These are phyloP conservation scores for Starmerella apicola DNA, from an alignment of 805 yeast genomes.

Conservation along the genomic window DNA sequence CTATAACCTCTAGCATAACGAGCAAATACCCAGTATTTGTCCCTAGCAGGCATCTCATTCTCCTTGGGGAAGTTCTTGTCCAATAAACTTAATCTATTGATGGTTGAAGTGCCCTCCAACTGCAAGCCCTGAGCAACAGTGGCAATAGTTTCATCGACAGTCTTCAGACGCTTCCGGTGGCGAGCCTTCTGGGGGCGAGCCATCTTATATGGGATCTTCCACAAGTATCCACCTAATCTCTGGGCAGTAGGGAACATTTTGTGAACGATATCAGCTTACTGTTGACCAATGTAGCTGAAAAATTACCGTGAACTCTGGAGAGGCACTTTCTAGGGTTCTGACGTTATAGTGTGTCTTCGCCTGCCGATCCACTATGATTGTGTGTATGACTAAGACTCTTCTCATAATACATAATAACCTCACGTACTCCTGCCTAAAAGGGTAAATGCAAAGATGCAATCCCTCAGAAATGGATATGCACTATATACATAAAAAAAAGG, in stretches of 20 bases:
- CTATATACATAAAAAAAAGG: no score
- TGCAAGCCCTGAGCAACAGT: conserved; percentile 42
- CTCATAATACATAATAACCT: no score
- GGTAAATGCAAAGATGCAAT: no score
- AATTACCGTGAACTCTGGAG: no score
- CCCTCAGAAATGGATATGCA: no score
- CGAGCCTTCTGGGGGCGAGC: conserved; percentile 70
- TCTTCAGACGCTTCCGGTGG: conserved; percentile 69
- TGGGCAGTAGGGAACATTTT: conserved; percentile 18
- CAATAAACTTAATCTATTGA: conserved; percentile 30
- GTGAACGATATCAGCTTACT: no score
- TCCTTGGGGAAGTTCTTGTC: conserved; percentile 58
- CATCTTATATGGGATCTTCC: conserved; percentile 71
- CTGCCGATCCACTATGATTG: no score
- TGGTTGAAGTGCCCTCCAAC: conserved; percentile 24
- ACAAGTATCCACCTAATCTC: conserved; percentile 59
- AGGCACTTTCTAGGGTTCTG: no score
- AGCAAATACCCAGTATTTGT: conserved; percentile 80
- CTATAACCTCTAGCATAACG: conserved; percentile 66
- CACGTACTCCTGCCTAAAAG: no score
- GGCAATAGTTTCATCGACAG: conserved; percentile 68
- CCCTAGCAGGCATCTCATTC: conserved; percentile 60
- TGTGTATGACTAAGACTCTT: no score
- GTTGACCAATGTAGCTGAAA: no score
- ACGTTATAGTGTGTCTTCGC: no score